Conservation (phyloP, 2,329 filamentous ascomycete genomes). For the Monosporascus sp. region DNA sequence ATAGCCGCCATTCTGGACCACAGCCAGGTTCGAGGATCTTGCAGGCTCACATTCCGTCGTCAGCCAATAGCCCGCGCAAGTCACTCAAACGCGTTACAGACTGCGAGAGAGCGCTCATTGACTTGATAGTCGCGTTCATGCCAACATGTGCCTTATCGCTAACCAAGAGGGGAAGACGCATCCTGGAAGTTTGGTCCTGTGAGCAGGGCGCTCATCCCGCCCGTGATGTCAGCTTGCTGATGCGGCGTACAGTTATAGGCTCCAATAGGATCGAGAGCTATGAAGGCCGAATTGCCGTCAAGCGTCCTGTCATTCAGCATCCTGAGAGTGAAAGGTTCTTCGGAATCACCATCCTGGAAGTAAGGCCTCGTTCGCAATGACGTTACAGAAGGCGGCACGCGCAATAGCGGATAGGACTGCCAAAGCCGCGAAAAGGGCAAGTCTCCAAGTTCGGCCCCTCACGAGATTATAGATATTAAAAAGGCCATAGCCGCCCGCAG, state of each 20-base stretch:
- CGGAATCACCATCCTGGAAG: not conserved
- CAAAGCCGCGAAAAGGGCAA: not conserved
- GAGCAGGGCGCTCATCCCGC: not conserved
- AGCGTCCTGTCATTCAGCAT: not conserved
- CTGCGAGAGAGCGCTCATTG: not conserved
- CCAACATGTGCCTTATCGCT: not conserved
- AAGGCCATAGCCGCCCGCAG: not conserved
- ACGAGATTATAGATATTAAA: not conserved
- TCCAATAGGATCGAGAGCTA: not conserved
- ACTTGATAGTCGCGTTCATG: not conserved
- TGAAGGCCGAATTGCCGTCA: not conserved
- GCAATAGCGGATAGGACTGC: not conserved
- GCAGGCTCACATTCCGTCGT: not conserved
- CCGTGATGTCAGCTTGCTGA: not conserved
- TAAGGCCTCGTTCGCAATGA: not conserved
- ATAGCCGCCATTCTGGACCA: not conserved
- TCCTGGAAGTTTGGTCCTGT: not conserved
- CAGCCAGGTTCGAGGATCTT: not conserved
- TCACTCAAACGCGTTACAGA: not conserved
- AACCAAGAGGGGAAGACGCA: not conserved
- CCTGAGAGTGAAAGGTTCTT: not conserved
- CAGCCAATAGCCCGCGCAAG: not conserved
- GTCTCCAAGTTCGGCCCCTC: not conserved
- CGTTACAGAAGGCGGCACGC: not conserved
- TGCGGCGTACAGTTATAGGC: not conserved